Conservation (phyloP, 2,329 filamentous ascomycete species). For the Chalaropsis thielavioides region DNA sequence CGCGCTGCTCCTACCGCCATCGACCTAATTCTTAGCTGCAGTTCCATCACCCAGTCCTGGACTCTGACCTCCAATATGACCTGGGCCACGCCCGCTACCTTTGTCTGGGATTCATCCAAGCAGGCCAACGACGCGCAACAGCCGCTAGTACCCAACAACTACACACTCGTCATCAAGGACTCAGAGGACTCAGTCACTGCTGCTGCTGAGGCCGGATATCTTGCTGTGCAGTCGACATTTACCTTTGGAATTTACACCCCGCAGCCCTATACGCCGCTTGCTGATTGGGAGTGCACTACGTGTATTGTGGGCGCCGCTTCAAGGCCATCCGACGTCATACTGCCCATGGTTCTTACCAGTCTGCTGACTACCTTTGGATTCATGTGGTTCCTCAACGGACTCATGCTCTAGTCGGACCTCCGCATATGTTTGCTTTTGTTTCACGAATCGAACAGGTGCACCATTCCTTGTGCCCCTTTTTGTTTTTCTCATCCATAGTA, state of each 20-base stretch:
- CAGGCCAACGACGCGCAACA: slow-evolving; percentile 32
- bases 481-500: neutral
- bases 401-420: slow-evolving; percentile 25
- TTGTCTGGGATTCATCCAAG: slow-evolving; percentile 44
- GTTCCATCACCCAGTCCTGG: slow-evolving; percentile 37
- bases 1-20: slow-evolving; percentile 43
- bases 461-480: neutral
- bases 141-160: slow-evolving; percentile 39
- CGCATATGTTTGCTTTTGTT: neutral
- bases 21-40: slow-evolving; percentile 45
- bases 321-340: neutral
- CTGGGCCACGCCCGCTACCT: slow-evolving; percentile 35
- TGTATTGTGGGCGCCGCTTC: slow-evolving; percentile 35
- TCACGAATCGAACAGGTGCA: neutral
- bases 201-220: slow-evolving; percentile 40
- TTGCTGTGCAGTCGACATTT: slow-evolving; percentile 35
- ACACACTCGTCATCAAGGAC: slow-evolving; percentile 49
- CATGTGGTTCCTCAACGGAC: slow-evolving; percentile 47
- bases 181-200: slow-evolving; percentile 37
- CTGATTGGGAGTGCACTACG: slow-evolving; percentile 41
- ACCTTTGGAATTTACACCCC: slow-evolving; percentile 44
- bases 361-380: slow-evolving; percentile 44
- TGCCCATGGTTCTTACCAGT: slow-evolving; percentile 28
- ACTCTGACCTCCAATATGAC: slow-evolving; percentile 51
- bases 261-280: slow-evolving; percentile 36